phyloP scores from a whole-genome alignment of 2,329 filamentous ascomycete genomes.

The Penicillium olsonii region DNA sequence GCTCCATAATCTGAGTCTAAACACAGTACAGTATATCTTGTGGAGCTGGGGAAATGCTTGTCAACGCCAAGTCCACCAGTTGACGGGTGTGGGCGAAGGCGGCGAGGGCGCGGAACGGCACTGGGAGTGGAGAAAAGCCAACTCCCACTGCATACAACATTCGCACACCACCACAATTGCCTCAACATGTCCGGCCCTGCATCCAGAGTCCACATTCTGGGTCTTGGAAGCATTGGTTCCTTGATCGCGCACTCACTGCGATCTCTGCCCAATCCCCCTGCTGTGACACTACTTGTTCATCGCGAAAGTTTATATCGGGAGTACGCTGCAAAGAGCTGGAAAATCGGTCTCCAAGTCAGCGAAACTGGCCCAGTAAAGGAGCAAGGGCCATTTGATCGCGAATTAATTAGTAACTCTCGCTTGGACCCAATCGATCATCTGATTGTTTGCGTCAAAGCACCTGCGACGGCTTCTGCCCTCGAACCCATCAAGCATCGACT shows the following conservation, averaged over 20 bases:
- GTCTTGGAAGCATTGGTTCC: conserved; percentile 24
- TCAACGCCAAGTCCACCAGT: too few relatives aligned
- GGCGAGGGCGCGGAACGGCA: too few relatives aligned
- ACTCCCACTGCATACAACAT: too few relatives aligned
- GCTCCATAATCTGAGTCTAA: too few relatives aligned
- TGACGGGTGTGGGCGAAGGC: too few relatives aligned
- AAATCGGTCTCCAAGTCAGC: conserved; percentile 13
- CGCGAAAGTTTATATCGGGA: conserved; percentile 19
- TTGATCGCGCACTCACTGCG: conserved; percentile 23
- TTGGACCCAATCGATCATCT: conserved; percentile 14
- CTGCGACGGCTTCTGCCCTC: conserved; percentile 17
- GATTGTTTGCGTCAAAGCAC: conserved; percentile 21
- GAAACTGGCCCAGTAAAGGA: conserved; percentile 12
- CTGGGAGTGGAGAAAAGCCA: too few relatives aligned
- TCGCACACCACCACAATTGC: too few relatives aligned
- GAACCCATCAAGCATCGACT: conserved; percentile 17
- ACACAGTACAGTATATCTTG: too few relatives aligned
- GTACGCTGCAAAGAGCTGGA: conserved; percentile 14
- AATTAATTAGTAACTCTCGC: conserved; percentile 4
- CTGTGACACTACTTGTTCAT: conserved; percentile 22
- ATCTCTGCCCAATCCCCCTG: conserved; percentile 16
- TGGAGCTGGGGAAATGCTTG: too few relatives aligned
- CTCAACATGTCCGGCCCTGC: conserved; percentile 6
- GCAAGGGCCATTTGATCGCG: conserved; percentile 8
- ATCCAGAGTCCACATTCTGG: conserved; percentile 16